phyloP scores from a whole-genome alignment of 163 green algal species.

The Chlorella variabilis region DNA sequence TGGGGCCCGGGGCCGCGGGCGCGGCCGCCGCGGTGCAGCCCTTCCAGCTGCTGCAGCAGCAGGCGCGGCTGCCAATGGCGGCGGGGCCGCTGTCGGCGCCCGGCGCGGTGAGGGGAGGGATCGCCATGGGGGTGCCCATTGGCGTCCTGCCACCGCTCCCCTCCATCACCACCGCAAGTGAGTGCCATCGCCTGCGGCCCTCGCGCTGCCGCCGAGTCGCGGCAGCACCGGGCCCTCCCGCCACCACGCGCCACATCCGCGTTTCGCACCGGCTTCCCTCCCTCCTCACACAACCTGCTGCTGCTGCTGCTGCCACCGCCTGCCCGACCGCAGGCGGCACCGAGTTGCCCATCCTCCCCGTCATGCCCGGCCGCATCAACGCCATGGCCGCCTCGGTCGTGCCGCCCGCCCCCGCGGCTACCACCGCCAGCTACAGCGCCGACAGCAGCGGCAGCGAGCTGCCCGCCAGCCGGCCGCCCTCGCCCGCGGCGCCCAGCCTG shows the following conservation, averaged over 20 bases:
- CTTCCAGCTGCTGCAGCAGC: neutral
- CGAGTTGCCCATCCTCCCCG: conserved; percentile 36
- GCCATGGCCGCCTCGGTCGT: neutral
- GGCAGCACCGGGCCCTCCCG: too few relatives aligned
- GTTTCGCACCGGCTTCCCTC: too few relatives aligned
- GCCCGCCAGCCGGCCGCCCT: neutral
- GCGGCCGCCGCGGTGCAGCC: neutral
- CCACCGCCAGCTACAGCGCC: conserved; percentile 8
- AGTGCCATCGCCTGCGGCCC: neutral
- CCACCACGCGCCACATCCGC: too few relatives aligned
- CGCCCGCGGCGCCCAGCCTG: neutral
- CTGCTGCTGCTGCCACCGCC: neutral
- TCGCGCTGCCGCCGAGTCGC: too few relatives aligned
- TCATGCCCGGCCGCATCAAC: conserved; percentile 34
- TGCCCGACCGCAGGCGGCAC: neutral
- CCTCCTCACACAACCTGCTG: too few relatives aligned
- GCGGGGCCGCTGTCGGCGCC: neutral
- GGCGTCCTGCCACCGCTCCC: conserved; percentile 24
- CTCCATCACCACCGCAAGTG: conserved; percentile 36
- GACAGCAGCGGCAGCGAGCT: conserved; percentile 22
- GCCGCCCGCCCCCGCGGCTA: neutral
- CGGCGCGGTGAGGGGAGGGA: conserved; percentile 1
- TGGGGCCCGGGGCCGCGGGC: too few relatives aligned
- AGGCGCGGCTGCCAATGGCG: neutral
- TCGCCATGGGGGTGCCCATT: conserved; percentile 31